phyloP scores from a whole-genome alignment of 2,329 filamentous ascomycete genomes.

The Zarea fungicola region DNA sequence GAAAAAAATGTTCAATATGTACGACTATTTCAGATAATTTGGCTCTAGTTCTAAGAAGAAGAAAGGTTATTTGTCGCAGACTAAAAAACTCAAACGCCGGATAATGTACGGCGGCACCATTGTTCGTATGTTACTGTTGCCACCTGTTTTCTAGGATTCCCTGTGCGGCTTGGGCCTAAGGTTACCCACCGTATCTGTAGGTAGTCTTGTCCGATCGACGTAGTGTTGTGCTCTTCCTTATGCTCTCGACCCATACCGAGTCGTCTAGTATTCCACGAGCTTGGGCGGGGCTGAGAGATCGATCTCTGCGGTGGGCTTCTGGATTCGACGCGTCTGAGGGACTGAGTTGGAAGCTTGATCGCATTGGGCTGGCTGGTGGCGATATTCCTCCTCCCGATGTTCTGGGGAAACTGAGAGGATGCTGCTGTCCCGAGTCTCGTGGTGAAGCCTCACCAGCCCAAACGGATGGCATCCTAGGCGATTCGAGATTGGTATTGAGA shows the following conservation, averaged over 20 bases:
- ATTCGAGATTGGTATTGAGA: conserved; percentile 5
- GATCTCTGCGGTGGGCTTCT: conserved; percentile 56
- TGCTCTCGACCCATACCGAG: conserved; percentile 89
- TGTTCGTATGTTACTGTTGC: neutral
- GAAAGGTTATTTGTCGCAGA: too few relatives aligned
- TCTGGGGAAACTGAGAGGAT: conserved; percentile 52
- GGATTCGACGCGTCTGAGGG: conserved; percentile 26
- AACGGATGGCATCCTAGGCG: conserved; percentile 1
- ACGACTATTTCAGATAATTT: too few relatives aligned
- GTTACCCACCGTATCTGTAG: conserved; percentile 27
- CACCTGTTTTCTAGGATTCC: neutral
- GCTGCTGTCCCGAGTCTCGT: conserved; percentile 23
- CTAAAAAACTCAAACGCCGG: too few relatives aligned
- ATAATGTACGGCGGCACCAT: too few relatives aligned
- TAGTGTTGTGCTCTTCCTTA: conserved; percentile 77
- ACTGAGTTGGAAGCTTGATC: conserved; percentile 55
- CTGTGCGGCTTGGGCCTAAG: conserved; percentile 17
- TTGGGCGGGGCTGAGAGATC: conserved; percentile 67
- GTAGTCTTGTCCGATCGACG: conserved; percentile 36
- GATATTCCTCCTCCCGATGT: conserved; percentile 36
- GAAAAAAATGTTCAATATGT: too few relatives aligned
- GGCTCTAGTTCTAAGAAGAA: too few relatives aligned
- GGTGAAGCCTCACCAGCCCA: conserved; percentile 10
- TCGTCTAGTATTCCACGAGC: conserved; percentile 83
- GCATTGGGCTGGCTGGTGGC: conserved; percentile 42